phyloP scores from a whole-genome alignment of 768 basidiomycete genomes.

The Boletus barrowsii region DNA sequence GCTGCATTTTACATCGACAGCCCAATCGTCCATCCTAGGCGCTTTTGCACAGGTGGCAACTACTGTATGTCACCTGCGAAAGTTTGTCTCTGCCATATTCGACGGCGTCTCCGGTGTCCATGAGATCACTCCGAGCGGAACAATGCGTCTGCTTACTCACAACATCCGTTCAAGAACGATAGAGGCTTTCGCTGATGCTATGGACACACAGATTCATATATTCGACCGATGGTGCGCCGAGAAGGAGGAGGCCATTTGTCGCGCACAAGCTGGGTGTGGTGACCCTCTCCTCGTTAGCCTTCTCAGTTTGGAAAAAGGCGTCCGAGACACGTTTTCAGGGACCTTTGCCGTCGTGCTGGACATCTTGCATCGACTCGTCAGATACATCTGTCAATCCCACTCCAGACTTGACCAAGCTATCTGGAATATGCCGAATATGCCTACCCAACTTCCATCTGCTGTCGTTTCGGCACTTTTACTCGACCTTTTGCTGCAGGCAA shows the following conservation, averaged over 20 bases:
- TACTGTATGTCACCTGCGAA: slow-evolving; percentile 57
- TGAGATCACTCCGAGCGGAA: slow-evolving; percentile 22
- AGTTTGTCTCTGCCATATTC: slow-evolving; percentile 53
- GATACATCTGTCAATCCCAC: slow-evolving; percentile 28
- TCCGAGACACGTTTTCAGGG: slow-evolving; percentile 54
- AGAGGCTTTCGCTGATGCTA: slow-evolving; percentile 81
- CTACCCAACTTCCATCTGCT: slow-evolving; percentile 45
- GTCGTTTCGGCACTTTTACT: slow-evolving; percentile 56
- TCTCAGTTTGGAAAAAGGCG: slow-evolving; percentile 56
- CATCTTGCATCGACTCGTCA: slow-evolving; percentile 39
- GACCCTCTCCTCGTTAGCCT: slow-evolving; percentile 54
- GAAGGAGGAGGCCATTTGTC: slow-evolving; percentile 64
- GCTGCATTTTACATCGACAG: slow-evolving; percentile 61
- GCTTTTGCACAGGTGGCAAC: slow-evolving; percentile 61
- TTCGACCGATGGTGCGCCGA: slow-evolving; percentile 72
- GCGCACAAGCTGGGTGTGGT: slow-evolving; percentile 49
- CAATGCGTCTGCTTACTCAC: slow-evolving; percentile 23
- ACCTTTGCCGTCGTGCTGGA: slow-evolving; percentile 56
- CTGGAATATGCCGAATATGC: slow-evolving; percentile 41
- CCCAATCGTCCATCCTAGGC: slow-evolving; percentile 63
- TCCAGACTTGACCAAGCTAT: slow-evolving; percentile 31
- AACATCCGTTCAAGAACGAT: slow-evolving; percentile 50
- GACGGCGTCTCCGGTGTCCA: slow-evolving; percentile 23
- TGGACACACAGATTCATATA: slow-evolving; percentile 53
- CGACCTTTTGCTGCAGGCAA: slow-evolving; percentile 55